Percentiles rank a stretch among this genome's conserved stretches.
Conservation (phyloP, 2,329 filamentous ascomycete genomes). For the Claviceps sp. region DNA sequence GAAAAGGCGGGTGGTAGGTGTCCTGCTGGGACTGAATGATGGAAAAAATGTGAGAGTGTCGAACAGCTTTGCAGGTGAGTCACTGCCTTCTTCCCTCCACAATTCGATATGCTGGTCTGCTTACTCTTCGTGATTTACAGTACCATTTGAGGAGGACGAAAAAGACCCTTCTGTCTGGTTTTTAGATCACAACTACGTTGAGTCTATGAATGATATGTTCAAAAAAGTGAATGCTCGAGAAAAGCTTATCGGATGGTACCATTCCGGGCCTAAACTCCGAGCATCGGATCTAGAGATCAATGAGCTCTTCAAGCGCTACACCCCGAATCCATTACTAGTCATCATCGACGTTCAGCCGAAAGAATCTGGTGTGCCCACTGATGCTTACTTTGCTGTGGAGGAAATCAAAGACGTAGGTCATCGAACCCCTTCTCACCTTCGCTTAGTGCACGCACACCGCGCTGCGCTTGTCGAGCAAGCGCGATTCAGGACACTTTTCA, state of each 20-base stretch:
- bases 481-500: too few species aligned
- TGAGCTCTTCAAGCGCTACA: slow-evolving; percentile 98
- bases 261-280: slow-evolving; percentile 91
- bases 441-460: too few species aligned
- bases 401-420: slow-evolving; percentile 95
- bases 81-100: background rate
- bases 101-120: slow-evolving; percentile 5
- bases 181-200: slow-evolving; percentile 97
- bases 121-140: slow-evolving; percentile 30
- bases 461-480: background rate
- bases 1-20: slow-evolving; percentile 78
- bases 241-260: slow-evolving; percentile 99
- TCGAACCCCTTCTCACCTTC: too few species aligned
- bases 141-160: slow-evolving; percentile 97
- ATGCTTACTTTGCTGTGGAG: slow-evolving; percentile 97
- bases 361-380: slow-evolving; percentile 92
- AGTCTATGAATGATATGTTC: slow-evolving; percentile 99
- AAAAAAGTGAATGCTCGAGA: slow-evolving; percentile 99
- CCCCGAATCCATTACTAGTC: slow-evolving; percentile 86
- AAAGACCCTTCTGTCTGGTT: slow-evolving; percentile 99
- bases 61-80: slow-evolving; percentile 90
- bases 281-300: slow-evolving; percentile 98
- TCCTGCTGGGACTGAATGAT: slow-evolving; percentile 88
- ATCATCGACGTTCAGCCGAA: slow-evolving; percentile 98
- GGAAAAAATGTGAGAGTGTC: slow-evolving; percentile 93